Evolutionary conservation across 345 rosid genomes (phyloP), one percentile per base, ranked within the genome.

Genomic region (Salix brachista): DNA sequence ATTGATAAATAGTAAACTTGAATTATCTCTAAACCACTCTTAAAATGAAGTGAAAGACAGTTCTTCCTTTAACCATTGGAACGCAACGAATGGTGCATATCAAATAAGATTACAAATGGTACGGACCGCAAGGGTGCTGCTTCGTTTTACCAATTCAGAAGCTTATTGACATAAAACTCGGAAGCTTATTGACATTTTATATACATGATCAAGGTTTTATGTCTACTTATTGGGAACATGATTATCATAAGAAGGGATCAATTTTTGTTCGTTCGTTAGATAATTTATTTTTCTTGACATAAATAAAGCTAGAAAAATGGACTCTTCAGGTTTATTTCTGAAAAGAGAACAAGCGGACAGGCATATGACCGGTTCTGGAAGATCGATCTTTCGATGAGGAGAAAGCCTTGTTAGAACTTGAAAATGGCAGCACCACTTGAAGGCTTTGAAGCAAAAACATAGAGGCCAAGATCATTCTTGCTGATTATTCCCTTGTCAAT

Each of bases 341-440:
- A 28, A 39, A 36, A 16, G 16, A 5, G 65, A 50, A 50, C 18
- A 37, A 18, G 6, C 3, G 11, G 19, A 16, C 28, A n/a, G 64
- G 21, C 36, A 42, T 42, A 11, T 42, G 46, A 42, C 46, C 14
- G 46, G 46, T 41, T 41, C 13, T 42, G 46, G 46, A 42, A 42
- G 4, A 42, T 42, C 46, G 11, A 2, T 42, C 46, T 42, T 42
- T 42, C 46, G 3, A 42, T 42, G 46, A 42, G 46, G 46, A 42
- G 46, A 42, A 11, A 42, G 14, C 13, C 14, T 2, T 10, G 13
- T 83, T 86, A 90, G 69, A 93, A 75, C 78, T 92, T 92, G 89
- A 96, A 86, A 80, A 93, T 92, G 42, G 98, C 99, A 17, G 99
- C 96, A 46, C 99, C 99, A 39, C 99, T 92, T 60, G 99, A 93